Conservation (phyloP, 352 stramenopile species). For the Globisporangium lucens region DNA sequence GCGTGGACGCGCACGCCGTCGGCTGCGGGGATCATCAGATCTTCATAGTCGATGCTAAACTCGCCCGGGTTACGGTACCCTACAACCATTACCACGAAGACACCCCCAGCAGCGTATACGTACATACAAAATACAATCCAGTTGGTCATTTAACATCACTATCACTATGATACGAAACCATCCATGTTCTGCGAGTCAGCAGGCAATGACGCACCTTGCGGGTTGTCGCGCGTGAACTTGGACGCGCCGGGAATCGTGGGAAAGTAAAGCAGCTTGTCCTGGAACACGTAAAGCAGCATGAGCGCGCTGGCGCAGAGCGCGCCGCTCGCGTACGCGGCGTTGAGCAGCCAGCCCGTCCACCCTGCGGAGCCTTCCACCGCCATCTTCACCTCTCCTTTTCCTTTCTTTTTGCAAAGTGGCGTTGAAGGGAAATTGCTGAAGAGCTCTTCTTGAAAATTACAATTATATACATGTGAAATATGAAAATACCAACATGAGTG, state of each 20-base stretch:
- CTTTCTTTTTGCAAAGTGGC: background rate
- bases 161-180: background rate
- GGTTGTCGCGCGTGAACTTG: constrained; percentile 83
- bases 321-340: constrained; percentile 56
- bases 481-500: background rate
- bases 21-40: constrained; percentile 78
- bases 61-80: constrained; percentile 88
- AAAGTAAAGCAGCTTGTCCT: constrained; percentile 85
- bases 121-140: background rate
- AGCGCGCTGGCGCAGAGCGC: constrained; percentile 57
- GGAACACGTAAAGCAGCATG: constrained; percentile 76
- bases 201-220: constrained; percentile 34
- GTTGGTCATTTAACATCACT: background rate
- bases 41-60: constrained; percentile 88
- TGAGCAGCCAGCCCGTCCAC: constrained; percentile 55
- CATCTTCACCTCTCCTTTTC: constrained; percentile 17
- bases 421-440: background rate
- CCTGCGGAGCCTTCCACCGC: constrained; percentile 32
- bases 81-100: constrained; percentile 14
- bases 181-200: background rate
- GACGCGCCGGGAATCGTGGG: constrained; percentile 70
- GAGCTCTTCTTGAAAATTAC: constrained; percentile 1
- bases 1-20: constrained; percentile 89
- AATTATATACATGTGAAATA: too few relatives aligned
- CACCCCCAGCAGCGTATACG: constrained; percentile 6